Conservation (phyloP, 805 yeast genomes). For the Cyberlindnera subsufficiens region DNA sequence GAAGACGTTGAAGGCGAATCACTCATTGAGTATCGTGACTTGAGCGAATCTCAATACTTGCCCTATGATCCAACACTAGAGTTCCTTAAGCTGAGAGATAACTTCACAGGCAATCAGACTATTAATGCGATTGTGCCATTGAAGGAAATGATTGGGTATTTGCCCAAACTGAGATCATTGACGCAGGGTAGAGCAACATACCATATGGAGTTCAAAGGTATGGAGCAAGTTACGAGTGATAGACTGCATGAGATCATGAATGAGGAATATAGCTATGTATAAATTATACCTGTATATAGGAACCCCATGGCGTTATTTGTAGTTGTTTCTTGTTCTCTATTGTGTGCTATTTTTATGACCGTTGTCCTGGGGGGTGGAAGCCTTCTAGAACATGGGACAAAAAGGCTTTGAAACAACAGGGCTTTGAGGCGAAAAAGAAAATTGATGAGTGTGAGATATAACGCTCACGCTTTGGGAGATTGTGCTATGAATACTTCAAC, state of each 20-base stretch:
- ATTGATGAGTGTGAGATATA: too few species aligned
- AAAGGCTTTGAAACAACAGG: too few species aligned
- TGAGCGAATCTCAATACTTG: conserved; percentile 57
- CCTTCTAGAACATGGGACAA: too few species aligned
- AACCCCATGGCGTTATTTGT: too few species aligned
- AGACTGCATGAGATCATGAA: conserved; percentile 34
- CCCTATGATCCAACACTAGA: conserved; percentile 72
- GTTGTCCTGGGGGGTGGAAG: too few species aligned
- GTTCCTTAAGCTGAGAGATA: conserved; percentile 16
- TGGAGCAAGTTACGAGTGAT: conserved; percentile 59
- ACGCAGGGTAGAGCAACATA: conserved; percentile 89
- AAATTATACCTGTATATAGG: too few species aligned
- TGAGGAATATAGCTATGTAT: conserved; percentile 4
- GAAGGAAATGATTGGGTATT: conserved; percentile 86
- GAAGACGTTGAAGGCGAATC: conserved; percentile 44
- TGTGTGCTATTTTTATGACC: too few species aligned
- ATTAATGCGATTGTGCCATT: conserved; percentile 82
- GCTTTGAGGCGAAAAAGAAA: too few species aligned
- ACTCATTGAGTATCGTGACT: conserved; percentile 42
- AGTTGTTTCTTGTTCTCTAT: too few species aligned
- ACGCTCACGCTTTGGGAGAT: too few species aligned
- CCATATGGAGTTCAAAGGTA: conserved; percentile 70
- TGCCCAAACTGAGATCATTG: conserved; percentile 67
- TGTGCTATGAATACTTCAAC: too few species aligned
- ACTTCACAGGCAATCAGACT: conserved; percentile 32